Evolutionary conservation across 1,284 basidiomycete species (phyloP).

Genomic region (Tetrapyrgos nigripes): DNA sequence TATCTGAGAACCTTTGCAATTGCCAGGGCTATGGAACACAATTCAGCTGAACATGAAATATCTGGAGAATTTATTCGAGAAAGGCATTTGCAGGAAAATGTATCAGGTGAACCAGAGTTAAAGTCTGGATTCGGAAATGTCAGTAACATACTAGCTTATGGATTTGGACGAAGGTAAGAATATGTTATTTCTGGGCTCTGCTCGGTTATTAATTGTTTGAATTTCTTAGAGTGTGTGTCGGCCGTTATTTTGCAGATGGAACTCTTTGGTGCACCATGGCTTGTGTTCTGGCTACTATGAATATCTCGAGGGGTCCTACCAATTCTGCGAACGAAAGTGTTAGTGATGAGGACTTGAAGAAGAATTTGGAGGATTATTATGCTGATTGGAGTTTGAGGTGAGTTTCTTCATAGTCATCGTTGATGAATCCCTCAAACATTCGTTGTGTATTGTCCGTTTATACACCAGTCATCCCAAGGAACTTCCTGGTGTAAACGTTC

Average conservation of each 20-base stretch:
- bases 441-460: too few relatives aligned
- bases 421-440: too few relatives aligned
- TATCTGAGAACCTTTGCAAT: too few relatives aligned
- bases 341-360: too few relatives aligned
- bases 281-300: constrained; percentile 1
- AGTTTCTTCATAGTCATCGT: too few relatives aligned
- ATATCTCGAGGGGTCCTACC: background rate
- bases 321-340: too few relatives aligned
- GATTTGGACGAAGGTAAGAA: constrained; percentile 6
- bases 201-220: background rate
- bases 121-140: constrained; percentile 3
- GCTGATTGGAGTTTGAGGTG: too few relatives aligned
- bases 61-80: constrained; percentile 5
- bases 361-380: too few relatives aligned
- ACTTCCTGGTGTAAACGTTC: too few relatives aligned
- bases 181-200: background rate
- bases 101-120: background rate
- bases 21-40: constrained; percentile 5
- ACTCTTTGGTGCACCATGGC: constrained; percentile 7
- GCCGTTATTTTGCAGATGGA: constrained; percentile 7
- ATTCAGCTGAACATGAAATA: background rate
- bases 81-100: background rate
- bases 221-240: background rate
- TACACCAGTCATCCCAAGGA: too few relatives aligned
- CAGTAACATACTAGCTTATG: constrained; percentile 1